These are phyloP conservation scores for Tillandsia fasciculata DNA, from an alignment of 176 grass and related monocot genomes.

Conservation along the genomic window DNA sequence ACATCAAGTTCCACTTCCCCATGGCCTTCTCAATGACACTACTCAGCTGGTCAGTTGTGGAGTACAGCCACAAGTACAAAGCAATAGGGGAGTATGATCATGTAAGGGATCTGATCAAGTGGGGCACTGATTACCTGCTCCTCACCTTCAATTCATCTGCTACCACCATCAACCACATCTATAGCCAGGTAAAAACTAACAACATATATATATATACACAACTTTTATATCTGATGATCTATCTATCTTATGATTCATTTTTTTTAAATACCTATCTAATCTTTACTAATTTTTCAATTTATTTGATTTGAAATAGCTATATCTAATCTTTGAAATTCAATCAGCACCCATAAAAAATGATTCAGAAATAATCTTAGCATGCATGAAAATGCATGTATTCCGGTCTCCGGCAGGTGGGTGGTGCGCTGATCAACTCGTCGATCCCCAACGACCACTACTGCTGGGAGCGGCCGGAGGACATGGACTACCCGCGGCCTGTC, in stretches of 20 bases:
- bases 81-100: constrained; percentile 83
- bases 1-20: constrained; percentile 98
- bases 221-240: no score
- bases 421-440: constrained; percentile 31
- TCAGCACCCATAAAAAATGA: no score
- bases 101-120: constrained; percentile 85
- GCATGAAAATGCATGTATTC: not conserved
- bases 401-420: constrained; percentile 35
- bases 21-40: constrained; percentile 96
- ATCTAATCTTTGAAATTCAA: no score
- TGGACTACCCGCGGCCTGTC: constrained; percentile 53
- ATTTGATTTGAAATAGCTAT: no score
- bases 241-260: not conserved
- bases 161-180: constrained; percentile 50
- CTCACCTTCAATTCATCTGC: constrained; percentile 91
- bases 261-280: no score
- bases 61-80: constrained; percentile 86
- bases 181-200: constrained; percentile 53
- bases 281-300: not conserved
- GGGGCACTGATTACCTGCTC: constrained; percentile 90
- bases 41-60: constrained; percentile 92
- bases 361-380: no score
- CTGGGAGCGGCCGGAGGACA: constrained; percentile 93
- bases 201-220: no score
- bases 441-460: constrained; percentile 75